phyloP scores from a whole-genome alignment of 768 basidiomycete genomes.

The Leccinum incarnatum region DNA sequence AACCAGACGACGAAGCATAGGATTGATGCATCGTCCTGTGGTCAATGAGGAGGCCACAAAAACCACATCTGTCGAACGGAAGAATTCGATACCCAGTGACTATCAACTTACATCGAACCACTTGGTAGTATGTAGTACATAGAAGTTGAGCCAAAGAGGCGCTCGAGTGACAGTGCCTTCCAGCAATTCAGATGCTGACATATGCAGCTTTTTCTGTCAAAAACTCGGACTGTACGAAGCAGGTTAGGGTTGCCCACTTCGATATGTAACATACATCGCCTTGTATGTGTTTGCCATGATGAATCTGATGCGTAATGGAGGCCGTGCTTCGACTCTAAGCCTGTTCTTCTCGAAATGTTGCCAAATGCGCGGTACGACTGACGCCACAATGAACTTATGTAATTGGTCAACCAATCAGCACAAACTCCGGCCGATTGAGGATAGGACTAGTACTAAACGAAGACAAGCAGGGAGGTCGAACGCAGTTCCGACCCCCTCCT shows the following conservation, averaged over 20 bases:
- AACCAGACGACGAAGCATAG: not conserved
- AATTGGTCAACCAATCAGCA: not conserved
- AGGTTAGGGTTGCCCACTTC: not conserved
- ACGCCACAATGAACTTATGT: not conserved
- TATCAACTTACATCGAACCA: not conserved
- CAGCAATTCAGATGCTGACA: no score
- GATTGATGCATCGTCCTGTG: not conserved
- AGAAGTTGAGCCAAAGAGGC: no score
- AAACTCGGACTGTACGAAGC: not conserved
- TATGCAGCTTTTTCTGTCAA: no score
- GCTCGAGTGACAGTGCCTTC: no score
- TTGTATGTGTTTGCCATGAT: not conserved
- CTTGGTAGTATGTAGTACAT: not conserved
- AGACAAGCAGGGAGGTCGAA: no score
- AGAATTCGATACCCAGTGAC: not conserved
- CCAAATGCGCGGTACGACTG: not conserved
- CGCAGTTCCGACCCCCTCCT: no score
- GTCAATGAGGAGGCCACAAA: not conserved
- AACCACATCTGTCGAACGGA: not conserved
- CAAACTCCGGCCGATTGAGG: no score
- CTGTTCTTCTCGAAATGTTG: not conserved
- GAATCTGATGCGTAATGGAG: not conserved
- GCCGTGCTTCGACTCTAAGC: not conserved
- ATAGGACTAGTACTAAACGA: no score
- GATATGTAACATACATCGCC: not conserved